These are phyloP conservation scores for Bromus sterilis DNA, from an alignment of 176 grass and related monocot species.

Conservation along the genomic window DNA sequence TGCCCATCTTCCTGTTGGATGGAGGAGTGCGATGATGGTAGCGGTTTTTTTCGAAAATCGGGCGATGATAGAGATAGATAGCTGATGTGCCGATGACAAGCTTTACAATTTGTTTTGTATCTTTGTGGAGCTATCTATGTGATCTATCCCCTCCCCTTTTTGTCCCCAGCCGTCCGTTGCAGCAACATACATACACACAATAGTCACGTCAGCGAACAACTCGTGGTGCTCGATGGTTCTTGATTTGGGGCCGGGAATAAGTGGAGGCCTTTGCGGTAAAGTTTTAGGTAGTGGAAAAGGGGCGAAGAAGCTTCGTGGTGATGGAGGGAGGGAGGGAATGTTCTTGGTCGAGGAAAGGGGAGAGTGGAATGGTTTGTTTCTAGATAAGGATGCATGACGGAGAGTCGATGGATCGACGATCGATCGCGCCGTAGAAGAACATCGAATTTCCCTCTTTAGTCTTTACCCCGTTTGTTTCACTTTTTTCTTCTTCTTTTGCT, in stretches of 20 bases:
- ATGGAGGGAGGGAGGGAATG: neutral
- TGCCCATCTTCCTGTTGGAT: neutral
- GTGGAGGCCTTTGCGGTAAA: neutral
- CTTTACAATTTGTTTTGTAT: neutral
- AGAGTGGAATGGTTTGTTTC: neutral
- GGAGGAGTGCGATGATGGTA: neutral
- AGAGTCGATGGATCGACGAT: neutral
- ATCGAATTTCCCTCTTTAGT: constrained; percentile 1
- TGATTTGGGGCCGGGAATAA: constrained; percentile 17
- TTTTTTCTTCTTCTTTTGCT: neutral
- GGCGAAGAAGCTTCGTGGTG: neutral
- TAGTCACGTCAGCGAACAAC: neutral
- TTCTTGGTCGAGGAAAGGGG: neutral
- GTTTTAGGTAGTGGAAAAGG: neutral
- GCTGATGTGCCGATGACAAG: neutral
- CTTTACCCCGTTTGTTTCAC: neutral
- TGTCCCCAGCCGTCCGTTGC: constrained; percentile 19
- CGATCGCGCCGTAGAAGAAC: constrained; percentile 7
- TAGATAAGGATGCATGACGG: constrained; percentile 33
- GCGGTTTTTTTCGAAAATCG: neutral
- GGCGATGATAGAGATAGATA: neutral
- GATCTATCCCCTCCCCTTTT: neutral
- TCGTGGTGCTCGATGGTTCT: constrained; percentile 4
- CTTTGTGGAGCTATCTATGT: constrained; percentile 13
- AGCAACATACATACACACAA: neutral